phyloP scores from a whole-genome alignment of 192 early-diverging fungal genomes.

The Rhizophagus clarus region DNA sequence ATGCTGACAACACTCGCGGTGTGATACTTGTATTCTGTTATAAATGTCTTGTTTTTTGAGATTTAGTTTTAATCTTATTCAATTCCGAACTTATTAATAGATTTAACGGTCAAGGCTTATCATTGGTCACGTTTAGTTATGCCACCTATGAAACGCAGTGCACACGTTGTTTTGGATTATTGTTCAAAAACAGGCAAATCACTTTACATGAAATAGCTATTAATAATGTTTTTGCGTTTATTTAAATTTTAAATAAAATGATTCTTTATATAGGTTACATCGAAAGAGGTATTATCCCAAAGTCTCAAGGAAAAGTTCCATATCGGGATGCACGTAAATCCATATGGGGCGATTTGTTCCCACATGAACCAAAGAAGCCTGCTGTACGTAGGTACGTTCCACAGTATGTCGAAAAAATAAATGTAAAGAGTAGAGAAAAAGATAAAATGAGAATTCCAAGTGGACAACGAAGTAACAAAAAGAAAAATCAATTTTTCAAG shows the following conservation, averaged over 20 bases:
- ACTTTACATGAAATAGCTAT: background rate
- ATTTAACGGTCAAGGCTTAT: slow-evolving; percentile 40
- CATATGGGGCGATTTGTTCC: slow-evolving; percentile 84
- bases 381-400: background rate
- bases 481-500: background rate
- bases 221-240: background rate
- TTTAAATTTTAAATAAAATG: background rate
- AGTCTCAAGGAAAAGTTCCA: slow-evolving; percentile 65
- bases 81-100: background rate
- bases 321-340: slow-evolving; percentile 78
- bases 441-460: background rate
- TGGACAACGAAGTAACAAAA: background rate
- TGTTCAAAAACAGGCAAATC: slow-evolving; percentile 53
- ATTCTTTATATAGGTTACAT: slow-evolving; percentile 40
- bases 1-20: background rate
- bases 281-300: slow-evolving; percentile 71
- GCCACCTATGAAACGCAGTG: slow-evolving; percentile 77
- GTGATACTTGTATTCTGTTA: background rate
- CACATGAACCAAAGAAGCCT: slow-evolving; percentile 65
- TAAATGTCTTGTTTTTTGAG: background rate
- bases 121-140: slow-evolving; percentile 72
- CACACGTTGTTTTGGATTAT: slow-evolving; percentile 73
- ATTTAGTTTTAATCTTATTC: background rate
- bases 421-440: background rate
- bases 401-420: background rate